These are phyloP conservation scores for Corinectria fuckeliana DNA, from an alignment of 2,329 filamentous ascomycete genomes.

Conservation along the genomic window DNA sequence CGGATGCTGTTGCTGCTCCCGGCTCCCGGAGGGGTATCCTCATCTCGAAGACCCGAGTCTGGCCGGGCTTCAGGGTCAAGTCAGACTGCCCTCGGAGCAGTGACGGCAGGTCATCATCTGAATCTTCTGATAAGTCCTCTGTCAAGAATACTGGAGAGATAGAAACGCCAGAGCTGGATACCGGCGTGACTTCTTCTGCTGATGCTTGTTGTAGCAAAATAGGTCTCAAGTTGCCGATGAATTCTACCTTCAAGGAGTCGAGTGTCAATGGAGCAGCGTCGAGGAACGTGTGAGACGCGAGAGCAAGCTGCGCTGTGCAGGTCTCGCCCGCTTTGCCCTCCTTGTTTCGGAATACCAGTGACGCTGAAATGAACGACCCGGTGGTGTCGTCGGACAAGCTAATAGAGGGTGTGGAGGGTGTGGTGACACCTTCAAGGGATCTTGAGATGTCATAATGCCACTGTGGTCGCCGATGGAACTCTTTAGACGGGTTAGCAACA, in stretches of 20 bases:
- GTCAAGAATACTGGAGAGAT: constrained; percentile 41
- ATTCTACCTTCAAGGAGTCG: constrained; percentile 58
- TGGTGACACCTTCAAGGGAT: constrained; percentile 58
- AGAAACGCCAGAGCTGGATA: constrained; percentile 14
- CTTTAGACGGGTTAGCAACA: constrained; percentile 43
- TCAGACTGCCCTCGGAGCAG: constrained; percentile 63
- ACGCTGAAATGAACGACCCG: constrained; percentile 60
- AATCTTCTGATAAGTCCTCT: constrained; percentile 39
- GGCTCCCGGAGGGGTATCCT: constrained; percentile 79
- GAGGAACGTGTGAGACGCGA: constrained; percentile 62
- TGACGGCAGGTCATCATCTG: constrained; percentile 40
- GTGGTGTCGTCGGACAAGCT: constrained; percentile 58
- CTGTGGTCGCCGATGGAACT: constrained; percentile 58
- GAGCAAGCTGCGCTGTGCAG: constrained; percentile 62
- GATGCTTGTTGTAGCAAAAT: constrained; percentile 56
- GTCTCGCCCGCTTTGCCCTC: constrained; percentile 68
- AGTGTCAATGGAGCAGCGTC: constrained; percentile 60
- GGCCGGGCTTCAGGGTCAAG: constrained; percentile 70
- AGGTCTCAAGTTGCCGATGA: constrained; percentile 63
- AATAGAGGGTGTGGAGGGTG: constrained; percentile 55
- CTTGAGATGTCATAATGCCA: constrained; percentile 68
- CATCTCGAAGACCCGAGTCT: constrained; percentile 75
- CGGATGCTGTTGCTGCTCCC: constrained; percentile 73
- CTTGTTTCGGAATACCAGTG: constrained; percentile 64
- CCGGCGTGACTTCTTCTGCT: constrained; percentile 10